A percentile compares a stretch with the other conserved stretches of the same genome.
Evolutionary conservation across 2,329 filamentous ascomycete genomes (phyloP).

Genomic region (Trichophyton benhamiae): DNA sequence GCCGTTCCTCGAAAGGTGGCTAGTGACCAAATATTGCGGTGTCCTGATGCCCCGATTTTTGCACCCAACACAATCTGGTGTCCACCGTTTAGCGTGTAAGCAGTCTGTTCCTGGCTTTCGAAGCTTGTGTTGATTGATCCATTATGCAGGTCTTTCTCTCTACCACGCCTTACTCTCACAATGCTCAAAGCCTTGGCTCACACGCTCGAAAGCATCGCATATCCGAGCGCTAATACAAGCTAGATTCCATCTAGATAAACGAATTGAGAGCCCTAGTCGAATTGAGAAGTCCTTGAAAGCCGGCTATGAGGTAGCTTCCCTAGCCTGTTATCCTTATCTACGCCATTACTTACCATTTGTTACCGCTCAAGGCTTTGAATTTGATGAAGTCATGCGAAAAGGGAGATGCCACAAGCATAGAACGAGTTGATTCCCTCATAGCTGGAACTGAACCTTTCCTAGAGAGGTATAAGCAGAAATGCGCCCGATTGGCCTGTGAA

Average conservation of each 20-base stretch:
- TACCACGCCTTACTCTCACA: slow-evolving; percentile 36
- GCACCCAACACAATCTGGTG: slow-evolving; percentile 24
- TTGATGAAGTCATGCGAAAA: slow-evolving; percentile 24
- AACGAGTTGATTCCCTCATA: slow-evolving; percentile 20
- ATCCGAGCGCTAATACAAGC: slow-evolving; percentile 23
- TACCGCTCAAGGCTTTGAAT: slow-evolving; percentile 24
- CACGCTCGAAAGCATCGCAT: slow-evolving; percentile 16
- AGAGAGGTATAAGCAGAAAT: slow-evolving; percentile 12
- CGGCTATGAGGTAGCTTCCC: slow-evolving; percentile 28
- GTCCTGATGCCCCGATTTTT: slow-evolving; percentile 28
- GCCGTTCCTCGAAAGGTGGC: background rate
- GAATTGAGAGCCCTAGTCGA: slow-evolving; percentile 29
- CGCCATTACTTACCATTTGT: background rate
- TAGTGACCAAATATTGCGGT: background rate
- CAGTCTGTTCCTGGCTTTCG: background rate
- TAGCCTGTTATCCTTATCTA: background rate
- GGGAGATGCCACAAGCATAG: slow-evolving; percentile 18
- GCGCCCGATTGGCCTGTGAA: background rate
- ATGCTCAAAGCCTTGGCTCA: slow-evolving; percentile 23
- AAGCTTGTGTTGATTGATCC: background rate
- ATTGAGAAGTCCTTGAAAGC: slow-evolving; percentile 29
- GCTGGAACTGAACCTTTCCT: slow-evolving; percentile 15
- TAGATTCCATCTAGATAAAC: slow-evolving; percentile 29
- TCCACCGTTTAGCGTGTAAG: slow-evolving; percentile 36
- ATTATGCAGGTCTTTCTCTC: slow-evolving; percentile 30